Base-by-base conservation (phyloP, 73 alveolate genomes). In the Blepharisma stoltei region DNA sequence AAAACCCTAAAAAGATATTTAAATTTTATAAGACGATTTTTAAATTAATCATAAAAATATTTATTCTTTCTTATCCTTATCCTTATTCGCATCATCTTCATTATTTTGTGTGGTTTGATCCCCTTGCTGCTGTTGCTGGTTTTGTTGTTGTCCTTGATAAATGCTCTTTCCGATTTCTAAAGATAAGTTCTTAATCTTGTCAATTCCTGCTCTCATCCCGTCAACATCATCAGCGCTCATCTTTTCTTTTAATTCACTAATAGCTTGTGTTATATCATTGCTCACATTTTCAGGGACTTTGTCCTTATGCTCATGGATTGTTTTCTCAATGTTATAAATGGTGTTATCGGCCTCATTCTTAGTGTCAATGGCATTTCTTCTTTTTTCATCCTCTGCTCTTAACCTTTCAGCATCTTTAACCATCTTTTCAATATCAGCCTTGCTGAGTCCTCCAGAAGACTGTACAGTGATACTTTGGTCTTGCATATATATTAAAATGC, bases 361-460 rank as follows among this genome's bases (percentile, higher is more conserved):
- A 47, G 89, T 69, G 66, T 86, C 94, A 46, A 84, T 76, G 11
- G 55, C 66, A 68, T 66, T 92, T 78, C 92, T 93, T 70, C 83
- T 91, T 78, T 82, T 91, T 54, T 77, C 86, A 81, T 93, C 98
- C 38, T 89, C 86, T 44, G 89, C 94, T 80, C 78, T 90, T 47
- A 85, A 81, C 43, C 83, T 83, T 83, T 93, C 96, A 54, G 97
- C 97, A 68, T 93, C 91, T 53, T 84, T 78, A 54, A 93, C 94
- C 97, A 91, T 93, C 66, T 89, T 92, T 67, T 93, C 91, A 78
- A 93, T 93, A 70, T 93, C 97, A 20, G 86, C 46, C 83, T 91
- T 89, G 67, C 88, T 55, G 70, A 94, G 95, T 67, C 99, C 99
- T 6, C 97, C 97, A 71, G 95, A 83, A 83, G 92, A 79, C 85